Evolutionary conservation across 495 filamentous ascomycete genomes (phyloP).

Genomic region (Penicillium soppii): DNA sequence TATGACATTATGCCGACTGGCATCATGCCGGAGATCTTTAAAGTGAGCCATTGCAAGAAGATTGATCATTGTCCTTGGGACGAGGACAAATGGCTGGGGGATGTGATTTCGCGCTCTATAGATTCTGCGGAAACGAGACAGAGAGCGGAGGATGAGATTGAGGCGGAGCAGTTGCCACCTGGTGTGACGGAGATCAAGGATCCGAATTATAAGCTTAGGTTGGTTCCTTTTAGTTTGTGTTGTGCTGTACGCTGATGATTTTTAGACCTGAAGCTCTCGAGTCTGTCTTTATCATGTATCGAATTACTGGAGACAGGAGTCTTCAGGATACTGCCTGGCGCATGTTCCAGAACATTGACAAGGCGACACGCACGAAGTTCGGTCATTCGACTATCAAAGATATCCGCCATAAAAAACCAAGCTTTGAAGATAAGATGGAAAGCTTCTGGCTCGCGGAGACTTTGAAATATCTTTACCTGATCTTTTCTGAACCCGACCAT

Average conservation of each 20-base stretch:
- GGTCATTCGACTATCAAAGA: conserved; percentile 60
- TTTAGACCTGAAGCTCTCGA: conserved; percentile 66
- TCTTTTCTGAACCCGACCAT: conserved; percentile 71
- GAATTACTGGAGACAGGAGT: conserved; percentile 68
- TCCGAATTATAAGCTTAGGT: conserved; percentile 65
- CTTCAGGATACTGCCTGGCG: conserved; percentile 70
- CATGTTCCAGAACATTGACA: conserved; percentile 68
- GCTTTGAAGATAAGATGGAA: conserved; percentile 51
- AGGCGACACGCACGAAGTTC: conserved; percentile 56
- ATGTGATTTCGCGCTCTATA: conserved; percentile 26
- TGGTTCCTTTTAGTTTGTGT: conserved; percentile 14
- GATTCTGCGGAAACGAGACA: conserved; percentile 28
- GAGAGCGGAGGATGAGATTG: conserved; percentile 40
- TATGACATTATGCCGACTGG: conserved; percentile 57
- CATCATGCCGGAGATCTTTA: conserved; percentile 61
- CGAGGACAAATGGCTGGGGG: conserved; percentile 47
- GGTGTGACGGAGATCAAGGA: conserved; percentile 62
- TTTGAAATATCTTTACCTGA: conserved; percentile 89
- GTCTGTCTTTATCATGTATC: conserved; percentile 72
- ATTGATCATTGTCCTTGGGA: conserved; percentile 54
- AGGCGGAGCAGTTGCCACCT: conserved; percentile 46
- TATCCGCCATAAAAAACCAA: conserved; percentile 42
- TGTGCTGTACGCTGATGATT: not conserved
- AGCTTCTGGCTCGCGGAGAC: conserved; percentile 73
- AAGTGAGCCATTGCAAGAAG: conserved; percentile 50